Base-by-base conservation (phyloP, 805 yeast species). In the Kregervanrija delftensis region DNA sequence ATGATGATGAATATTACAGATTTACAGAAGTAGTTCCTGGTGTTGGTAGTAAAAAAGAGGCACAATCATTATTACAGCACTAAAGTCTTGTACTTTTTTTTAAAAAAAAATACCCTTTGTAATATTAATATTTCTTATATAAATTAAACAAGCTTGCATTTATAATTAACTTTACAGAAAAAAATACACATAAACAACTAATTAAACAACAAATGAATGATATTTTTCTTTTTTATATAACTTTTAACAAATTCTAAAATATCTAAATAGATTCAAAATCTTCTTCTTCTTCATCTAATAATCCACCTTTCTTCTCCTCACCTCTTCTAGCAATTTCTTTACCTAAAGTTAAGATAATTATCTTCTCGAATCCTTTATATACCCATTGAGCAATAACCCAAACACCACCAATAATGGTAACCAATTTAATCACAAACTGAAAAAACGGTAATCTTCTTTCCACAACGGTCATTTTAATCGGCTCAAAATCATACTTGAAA, bases 401-500 rank as follows among this genome's bases (percentile, higher is more conserved):
- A 11, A 88, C 64, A 11, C 97, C 96, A 11, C 97, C 96, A 15
- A 82, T 59, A 11, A 91, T 83, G 3, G 96, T 90, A 8, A 84
- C 83, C 40, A 90, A 64, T 52, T 90, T 76, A 10, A 88, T 77
- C 8, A 88, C 65, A 63, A 91, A 91, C 55, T 83, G 86, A 36
- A 79, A 59, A 59, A 91, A 91, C 4, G 91, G 73, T 35, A 91
- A 69, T 50, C 98, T 73, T 43, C 66, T 71, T 57, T 91, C 97
- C 22, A 71, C 71, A 15, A 89, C 72, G 3, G 76, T 64, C 53
- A 93, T 72, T 39, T 81, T 75, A 37, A 93, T 77, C 4, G 97
- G 91, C 56, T 93, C 98, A 60, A 93, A 88, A 52, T 88, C 88
- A 61, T 90, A 91, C 45, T 75, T 77, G 67, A 93, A 77, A 56